Base-by-base conservation (phyloP, 768 basidiomycete species). In the Amanita fuliginea region DNA sequence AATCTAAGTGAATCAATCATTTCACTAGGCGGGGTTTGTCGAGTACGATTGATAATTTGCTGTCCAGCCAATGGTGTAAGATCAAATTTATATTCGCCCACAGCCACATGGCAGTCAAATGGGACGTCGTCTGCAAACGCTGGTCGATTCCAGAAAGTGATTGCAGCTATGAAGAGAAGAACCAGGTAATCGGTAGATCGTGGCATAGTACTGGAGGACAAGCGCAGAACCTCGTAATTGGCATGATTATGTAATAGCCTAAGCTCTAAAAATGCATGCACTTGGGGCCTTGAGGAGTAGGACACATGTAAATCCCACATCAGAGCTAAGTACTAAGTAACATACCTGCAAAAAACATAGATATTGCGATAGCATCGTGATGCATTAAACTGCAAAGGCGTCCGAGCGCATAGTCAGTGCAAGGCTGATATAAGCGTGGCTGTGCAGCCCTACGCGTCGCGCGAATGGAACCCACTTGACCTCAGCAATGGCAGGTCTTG, bases 1-100 rank as follows among this genome's bases (percentile, higher is more conserved):
- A 90, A 83, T 53, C 71, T 67, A 9, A 89, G 62, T 13, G 71
- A 68, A 54, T 89, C 81, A 6, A 73, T 50, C 57, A 73, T 78
- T 9, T 58, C 67, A n/a, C 74, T 82, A 24, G 89, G 89, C 3
- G 85, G 86, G 26, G 74, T 71, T 7, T 72, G 62, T 41, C 78
- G 73, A 45, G 71, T 78, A 42, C 74, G 72, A 49, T 62, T 71
- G 44, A 77, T 60, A 11, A 64, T 66, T 49, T 78, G 73, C 57
- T 73, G 72, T 42, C 78, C 80, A 30, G 61, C 63, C 30, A 89
- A 69, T 16, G 60, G 50, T 16, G 70, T 77, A 43, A 90, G 65
- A 66, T 91, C 82, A 58, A 79, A 89, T 34, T 68, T 74, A 53
- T 61, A 51, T 48, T 64, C 68, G 40, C 66, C 71, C 30, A 67